Evolutionary conservation across 306 rosid species (phyloP).

Genomic region (Medicago lupulina): DNA sequence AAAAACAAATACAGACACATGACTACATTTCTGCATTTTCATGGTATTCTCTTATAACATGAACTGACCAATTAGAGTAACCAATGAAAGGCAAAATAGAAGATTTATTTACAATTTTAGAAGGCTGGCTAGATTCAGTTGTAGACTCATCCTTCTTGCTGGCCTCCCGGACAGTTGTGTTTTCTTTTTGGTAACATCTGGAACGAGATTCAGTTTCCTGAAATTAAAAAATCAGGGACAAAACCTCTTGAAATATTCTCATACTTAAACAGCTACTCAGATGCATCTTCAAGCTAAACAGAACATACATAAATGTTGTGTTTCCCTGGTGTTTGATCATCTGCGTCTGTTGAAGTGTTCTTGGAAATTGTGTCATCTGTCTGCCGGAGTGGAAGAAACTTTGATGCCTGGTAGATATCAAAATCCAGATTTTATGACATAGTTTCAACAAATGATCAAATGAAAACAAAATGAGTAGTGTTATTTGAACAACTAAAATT

Average conservation of each 20-base stretch:
- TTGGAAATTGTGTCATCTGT: slow-evolving; percentile 38
- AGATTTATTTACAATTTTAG: slow-evolving; percentile 48
- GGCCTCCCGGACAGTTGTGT: slow-evolving; percentile 9
- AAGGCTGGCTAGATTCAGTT: slow-evolving; percentile 37
- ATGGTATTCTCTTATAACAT: neutral
- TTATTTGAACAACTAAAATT: neutral
- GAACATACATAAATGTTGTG: slow-evolving; percentile 46
- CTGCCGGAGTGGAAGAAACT: slow-evolving; percentile 43
- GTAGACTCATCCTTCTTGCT: slow-evolving; percentile 44
- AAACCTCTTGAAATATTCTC: slow-evolving; percentile 10
- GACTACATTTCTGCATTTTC: slow-evolving; percentile 14
- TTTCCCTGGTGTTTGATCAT: slow-evolving; percentile 47
- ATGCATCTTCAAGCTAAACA: slow-evolving; percentile 15
- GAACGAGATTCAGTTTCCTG: slow-evolving; percentile 48
- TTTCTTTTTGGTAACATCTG: slow-evolving; percentile 28
- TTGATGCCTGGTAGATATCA: slow-evolving; percentile 61
- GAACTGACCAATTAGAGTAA: slow-evolving; percentile 23
- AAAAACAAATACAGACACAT: slow-evolving; percentile 29
- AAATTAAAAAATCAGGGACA: slow-evolving; percentile 6
- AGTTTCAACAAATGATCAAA: slow-evolving; percentile 29
- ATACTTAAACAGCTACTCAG: slow-evolving; percentile 12
- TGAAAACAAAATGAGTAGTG: neutral
- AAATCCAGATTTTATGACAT: neutral
- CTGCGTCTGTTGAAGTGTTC: slow-evolving; percentile 44
- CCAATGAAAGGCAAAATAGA: slow-evolving; percentile 13